phyloP scores from a whole-genome alignment of 169 alveolate genomes.

The Ichthyophthirius multifiliis region DNA sequence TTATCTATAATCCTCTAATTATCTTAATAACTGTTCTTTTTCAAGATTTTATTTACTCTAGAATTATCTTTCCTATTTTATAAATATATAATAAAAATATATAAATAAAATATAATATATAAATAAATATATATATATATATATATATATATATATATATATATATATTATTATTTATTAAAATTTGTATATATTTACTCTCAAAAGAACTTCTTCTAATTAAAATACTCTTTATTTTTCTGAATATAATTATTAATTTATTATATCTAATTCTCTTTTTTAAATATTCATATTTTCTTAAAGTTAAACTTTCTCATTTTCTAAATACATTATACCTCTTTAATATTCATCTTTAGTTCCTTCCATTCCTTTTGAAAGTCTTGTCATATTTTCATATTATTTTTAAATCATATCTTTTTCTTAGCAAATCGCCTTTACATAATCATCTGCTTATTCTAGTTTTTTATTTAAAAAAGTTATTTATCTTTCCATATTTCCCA shows the following conservation, averaged over 20 bases:
- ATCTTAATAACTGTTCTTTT: not conserved
- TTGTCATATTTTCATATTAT: not conserved
- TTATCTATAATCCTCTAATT: not conserved
- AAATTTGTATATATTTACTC: not conserved
- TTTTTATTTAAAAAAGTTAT: not conserved
- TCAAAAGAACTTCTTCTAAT: not conserved
- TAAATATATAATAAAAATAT: not conserved
- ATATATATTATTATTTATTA: no score
- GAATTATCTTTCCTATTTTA: not conserved
- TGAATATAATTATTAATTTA: not conserved
- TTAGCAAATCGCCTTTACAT: not conserved
- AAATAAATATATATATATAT: no score
- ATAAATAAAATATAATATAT: not conserved
- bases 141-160: no score
- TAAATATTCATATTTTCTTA: not conserved
- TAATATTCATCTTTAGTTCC: not conserved
- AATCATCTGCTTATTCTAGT: constrained; percentile 1
- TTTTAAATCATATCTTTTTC: not conserved
- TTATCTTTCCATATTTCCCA: not conserved
- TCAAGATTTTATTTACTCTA: not conserved
- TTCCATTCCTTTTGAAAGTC: not conserved
- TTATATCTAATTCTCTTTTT: not conserved
- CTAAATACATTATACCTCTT: not conserved
- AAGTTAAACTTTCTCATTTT: not conserved
- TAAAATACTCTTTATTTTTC: not conserved